Conservation (phyloP, 805 yeast species). For the Isabelozyma pseudorhagii region DNA sequence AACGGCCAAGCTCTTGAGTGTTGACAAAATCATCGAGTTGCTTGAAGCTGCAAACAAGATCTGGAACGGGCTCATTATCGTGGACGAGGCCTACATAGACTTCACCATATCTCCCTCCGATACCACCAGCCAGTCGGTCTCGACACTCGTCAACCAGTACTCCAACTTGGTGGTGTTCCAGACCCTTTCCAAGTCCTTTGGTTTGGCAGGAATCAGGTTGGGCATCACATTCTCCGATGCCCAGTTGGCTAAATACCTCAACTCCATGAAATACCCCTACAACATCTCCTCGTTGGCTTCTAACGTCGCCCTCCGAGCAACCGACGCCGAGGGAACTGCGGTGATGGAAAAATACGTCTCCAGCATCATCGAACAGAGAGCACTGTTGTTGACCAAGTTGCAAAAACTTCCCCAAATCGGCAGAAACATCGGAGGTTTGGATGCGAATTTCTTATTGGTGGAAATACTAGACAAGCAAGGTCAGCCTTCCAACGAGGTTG, state of each 20-base stretch:
- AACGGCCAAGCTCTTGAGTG: conserved; percentile 65
- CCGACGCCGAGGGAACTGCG: conserved; percentile 49
- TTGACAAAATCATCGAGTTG: conserved; percentile 27
- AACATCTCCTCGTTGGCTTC: conserved; percentile 84
- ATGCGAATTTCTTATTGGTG: conserved; percentile 80
- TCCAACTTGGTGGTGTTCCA: conserved; percentile 87
- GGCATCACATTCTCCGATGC: conserved; percentile 73
- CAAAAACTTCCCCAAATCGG: conserved; percentile 63
- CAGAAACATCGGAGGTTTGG: conserved; percentile 74
- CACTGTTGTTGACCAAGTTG: conserved; percentile 49
- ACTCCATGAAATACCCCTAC: conserved; percentile 94
- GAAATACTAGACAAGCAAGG: conserved; percentile 65
- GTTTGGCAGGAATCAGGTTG: conserved; percentile 89
- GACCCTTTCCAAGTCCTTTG: conserved; percentile 92
- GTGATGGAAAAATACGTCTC: conserved; percentile 56
- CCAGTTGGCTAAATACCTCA: conserved; percentile 63
- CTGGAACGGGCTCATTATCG: conserved; percentile 77
- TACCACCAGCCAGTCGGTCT: conserved; percentile 42
- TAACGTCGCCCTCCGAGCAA: conserved; percentile 70
- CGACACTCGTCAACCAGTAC: conserved; percentile 75
- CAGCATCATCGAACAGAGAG: conserved; percentile 54
- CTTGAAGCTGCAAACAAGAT: conserved; percentile 45
- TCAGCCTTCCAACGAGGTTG: conserved; percentile 63
- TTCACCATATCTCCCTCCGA: conserved; percentile 40
- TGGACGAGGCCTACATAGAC: conserved; percentile 95